Conservation (phyloP, 257 asterid genomes). For the Cynanchum wilfordii region DNA sequence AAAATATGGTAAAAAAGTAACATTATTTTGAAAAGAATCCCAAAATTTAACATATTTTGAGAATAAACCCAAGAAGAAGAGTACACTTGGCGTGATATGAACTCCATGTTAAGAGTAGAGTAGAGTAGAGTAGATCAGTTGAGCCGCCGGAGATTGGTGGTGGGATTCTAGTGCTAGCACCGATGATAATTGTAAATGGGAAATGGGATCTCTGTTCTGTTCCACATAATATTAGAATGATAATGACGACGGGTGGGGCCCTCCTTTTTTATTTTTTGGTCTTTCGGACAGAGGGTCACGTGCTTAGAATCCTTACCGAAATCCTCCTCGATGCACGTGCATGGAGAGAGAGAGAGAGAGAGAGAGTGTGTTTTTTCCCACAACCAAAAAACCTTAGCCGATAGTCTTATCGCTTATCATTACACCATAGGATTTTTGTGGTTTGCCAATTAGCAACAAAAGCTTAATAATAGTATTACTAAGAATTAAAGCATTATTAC, state of each 20-base stretch:
- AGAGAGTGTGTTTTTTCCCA: too few relatives aligned
- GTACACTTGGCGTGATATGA: neutral
- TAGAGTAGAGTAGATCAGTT: neutral
- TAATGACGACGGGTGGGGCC: neutral
- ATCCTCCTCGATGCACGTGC: constrained; percentile 18
- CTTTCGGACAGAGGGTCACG: constrained; percentile 10
- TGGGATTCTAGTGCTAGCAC: neutral
- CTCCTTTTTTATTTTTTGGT: neutral
- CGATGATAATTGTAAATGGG: too few relatives aligned
- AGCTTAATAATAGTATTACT: too few relatives aligned
- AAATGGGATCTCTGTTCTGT: neutral
- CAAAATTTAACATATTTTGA: too few relatives aligned
- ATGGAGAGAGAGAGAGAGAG: neutral
- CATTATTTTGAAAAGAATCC: too few relatives aligned
- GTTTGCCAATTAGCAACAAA: neutral
- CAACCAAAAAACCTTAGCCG: constrained; percentile 16
- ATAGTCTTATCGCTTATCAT: constrained; percentile 4
- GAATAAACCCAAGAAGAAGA: too few relatives aligned
- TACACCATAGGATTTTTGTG: neutral
- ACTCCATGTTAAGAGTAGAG: neutral
- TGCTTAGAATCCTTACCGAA: constrained; percentile 9
- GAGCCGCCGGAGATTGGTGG: constrained; percentile 11
- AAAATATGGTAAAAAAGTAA: too few relatives aligned
- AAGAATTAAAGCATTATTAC: too few relatives aligned
- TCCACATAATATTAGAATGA: neutral